Conservation (phyloP, 805 yeast species). For the Saccharomycopsis fibuligera region DNA sequence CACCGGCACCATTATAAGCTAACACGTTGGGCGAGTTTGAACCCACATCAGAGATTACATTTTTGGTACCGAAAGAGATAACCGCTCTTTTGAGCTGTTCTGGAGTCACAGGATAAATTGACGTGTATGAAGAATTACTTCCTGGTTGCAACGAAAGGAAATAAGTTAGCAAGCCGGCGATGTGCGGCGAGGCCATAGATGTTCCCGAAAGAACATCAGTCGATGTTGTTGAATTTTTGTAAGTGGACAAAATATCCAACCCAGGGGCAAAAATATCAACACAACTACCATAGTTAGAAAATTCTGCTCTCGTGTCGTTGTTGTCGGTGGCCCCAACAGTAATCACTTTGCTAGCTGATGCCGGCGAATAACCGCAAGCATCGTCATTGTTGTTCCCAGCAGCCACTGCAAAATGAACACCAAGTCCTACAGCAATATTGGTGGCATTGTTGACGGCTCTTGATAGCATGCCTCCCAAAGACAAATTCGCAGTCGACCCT, state of each 20-base stretch:
- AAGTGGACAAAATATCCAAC: constrained; percentile 75
- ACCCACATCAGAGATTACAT: constrained; percentile 39
- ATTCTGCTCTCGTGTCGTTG: constrained; percentile 41
- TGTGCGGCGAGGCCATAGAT: constrained; percentile 61
- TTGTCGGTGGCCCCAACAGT: constrained; percentile 46
- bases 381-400: constrained; percentile 55
- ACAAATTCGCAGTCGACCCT: constrained; percentile 59
- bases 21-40: constrained; percentile 49
- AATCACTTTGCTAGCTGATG: constrained; percentile 60
- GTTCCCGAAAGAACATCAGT: constrained; percentile 53
- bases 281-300: constrained; percentile 52
- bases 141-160: constrained; percentile 54
- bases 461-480: constrained; percentile 57
- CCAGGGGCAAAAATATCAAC: constrained; percentile 97
- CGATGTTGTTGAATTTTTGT: constrained; percentile 54
- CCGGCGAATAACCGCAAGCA: constrained; percentile 41
- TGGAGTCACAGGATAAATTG: constrained; percentile 42
- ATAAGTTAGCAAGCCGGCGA: constrained; percentile 80
- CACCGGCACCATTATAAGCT: constrained; percentile 58
- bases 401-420: constrained; percentile 55
- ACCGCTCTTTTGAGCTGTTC: constrained; percentile 47
- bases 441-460: constrained; percentile 81
- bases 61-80: constrained; percentile 45
- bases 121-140: constrained; percentile 40
- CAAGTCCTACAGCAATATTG: constrained; percentile 65